These are phyloP conservation scores for Cicer bijugum DNA, from an alignment of 306 rosid genomes.

Conservation along the genomic window DNA sequence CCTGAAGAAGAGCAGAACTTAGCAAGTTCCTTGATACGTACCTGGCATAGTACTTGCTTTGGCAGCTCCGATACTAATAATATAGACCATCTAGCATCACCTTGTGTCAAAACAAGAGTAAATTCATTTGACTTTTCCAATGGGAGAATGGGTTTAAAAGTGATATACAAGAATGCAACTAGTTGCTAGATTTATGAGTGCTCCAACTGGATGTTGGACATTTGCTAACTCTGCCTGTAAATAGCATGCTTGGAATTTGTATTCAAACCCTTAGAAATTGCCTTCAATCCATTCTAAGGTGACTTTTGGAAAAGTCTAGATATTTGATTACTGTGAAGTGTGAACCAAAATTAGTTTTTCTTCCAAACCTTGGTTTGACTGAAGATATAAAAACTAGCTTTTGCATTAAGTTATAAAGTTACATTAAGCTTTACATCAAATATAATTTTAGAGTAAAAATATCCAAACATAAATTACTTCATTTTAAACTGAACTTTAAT, in stretches of 20 bases:
- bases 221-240: background rate
- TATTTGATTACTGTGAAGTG: conserved; percentile 10
- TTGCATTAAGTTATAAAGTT: background rate
- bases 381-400: background rate
- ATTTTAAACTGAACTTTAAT: background rate
- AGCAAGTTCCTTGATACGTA: background rate
- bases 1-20: background rate
- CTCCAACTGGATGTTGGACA: conserved; percentile 20
- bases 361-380: background rate
- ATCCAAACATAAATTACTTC: background rate
- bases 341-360: background rate
- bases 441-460: too few relatives aligned
- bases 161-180: conserved; percentile 20
- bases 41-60: background rate
- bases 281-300: background rate
- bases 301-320: background rate
- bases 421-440: background rate
- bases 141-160: conserved; percentile 15
- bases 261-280: background rate
- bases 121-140: background rate
- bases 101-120: conserved; percentile 13
- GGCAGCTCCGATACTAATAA: background rate
- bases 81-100: conserved; percentile 10
- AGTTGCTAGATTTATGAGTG: conserved; percentile 6
- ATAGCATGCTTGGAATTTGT: background rate